Conservation (phyloP, 345 rosid genomes). For the Rhizophora apiculata region DNA sequence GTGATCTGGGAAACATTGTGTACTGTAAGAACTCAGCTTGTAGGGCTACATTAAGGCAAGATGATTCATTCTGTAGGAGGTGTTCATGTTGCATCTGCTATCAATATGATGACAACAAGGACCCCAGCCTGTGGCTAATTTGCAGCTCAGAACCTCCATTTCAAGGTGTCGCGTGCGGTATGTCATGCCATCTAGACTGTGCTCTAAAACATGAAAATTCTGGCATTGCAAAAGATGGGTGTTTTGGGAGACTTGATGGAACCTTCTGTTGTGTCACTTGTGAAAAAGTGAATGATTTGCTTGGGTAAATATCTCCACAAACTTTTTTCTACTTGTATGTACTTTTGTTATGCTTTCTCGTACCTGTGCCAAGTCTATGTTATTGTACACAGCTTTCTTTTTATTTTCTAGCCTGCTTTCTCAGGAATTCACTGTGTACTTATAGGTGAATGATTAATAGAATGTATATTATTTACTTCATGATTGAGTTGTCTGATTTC, state of each 20-base stretch:
- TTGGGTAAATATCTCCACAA: conserved; percentile 48
- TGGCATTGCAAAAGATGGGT: conserved; percentile 55
- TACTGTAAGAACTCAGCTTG: conserved; percentile 87
- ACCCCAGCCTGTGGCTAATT: conserved; percentile 85
- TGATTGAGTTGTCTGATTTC: too few relatives aligned
- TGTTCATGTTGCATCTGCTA: conserved; percentile 89
- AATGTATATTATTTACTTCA: too few relatives aligned
- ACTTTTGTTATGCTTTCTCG: too few relatives aligned
- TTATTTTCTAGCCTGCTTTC: too few relatives aligned
- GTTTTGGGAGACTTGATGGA: conserved; percentile 55
- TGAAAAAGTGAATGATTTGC: conserved; percentile 74
- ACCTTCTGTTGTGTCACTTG: conserved; percentile 66
- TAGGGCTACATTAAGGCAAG: conserved; percentile 58
- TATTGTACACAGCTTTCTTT: too few relatives aligned
- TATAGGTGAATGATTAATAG: too few relatives aligned
- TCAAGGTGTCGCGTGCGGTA: conserved; percentile 60
- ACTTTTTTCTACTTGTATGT: not conserved
- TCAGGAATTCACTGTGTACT: too few relatives aligned
- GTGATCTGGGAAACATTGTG: conserved; percentile 31
- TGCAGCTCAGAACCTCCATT: conserved; percentile 69
- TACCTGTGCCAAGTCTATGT: too few relatives aligned
- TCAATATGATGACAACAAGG: conserved; percentile 85
- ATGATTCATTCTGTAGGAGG: conserved; percentile 68
- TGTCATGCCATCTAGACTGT: conserved; percentile 89
- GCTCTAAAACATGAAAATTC: conserved; percentile 60